Evolutionary conservation across 73 alveolate genomes (phyloP), one percentile per base, ranked within the genome.

Genomic region (Paramecium pentaurelia): DNA sequence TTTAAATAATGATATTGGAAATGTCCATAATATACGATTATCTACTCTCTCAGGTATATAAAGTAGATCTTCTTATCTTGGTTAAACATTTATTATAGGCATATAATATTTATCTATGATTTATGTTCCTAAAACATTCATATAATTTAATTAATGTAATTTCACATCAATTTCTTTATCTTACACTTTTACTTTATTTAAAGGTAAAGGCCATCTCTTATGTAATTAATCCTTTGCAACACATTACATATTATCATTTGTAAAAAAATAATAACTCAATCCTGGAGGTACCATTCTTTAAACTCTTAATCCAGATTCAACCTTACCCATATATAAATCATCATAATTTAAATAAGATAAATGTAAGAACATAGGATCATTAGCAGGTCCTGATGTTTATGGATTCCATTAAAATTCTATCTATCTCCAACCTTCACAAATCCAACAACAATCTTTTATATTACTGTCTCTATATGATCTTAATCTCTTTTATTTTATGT

Each of bases 251-350:
- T n/a, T 42, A 44, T 89, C 84, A 36, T 40, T 28, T 27, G 94
- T 89, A 51, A 28, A 89, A 38, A 89, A 89, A 71, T 89, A 89
- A 45, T 20, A 45, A 12, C 71, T 27, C 71, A 58, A 47, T 2
- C 94, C 94, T n/a, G 75, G 84, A 12, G 94, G 94, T 16, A 71
- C 71, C 94, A 89, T 89, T 73, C 94, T 89, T 16, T 89, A 30
- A 1, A 44, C 22, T 37, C 25, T 36, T 20, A 89, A 64, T 30
- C 84, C 75, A 10, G 40, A 37, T 4, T 59, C 51, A 27, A 54
- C 77, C 20, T 89, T 89, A 27, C 94, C 94, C 49, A 73, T n/a
- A 73, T 45, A 89, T 9, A 71, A 58, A 44, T 75, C 71, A 25
- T 83, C 88, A 30, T 42, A 89, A 25, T 54, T 54, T 45, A 58